A percentile compares a stretch with the other conserved stretches of the same genome.
Conservation (phyloP, 257 asterid species). For the Prunella vulgaris region DNA sequence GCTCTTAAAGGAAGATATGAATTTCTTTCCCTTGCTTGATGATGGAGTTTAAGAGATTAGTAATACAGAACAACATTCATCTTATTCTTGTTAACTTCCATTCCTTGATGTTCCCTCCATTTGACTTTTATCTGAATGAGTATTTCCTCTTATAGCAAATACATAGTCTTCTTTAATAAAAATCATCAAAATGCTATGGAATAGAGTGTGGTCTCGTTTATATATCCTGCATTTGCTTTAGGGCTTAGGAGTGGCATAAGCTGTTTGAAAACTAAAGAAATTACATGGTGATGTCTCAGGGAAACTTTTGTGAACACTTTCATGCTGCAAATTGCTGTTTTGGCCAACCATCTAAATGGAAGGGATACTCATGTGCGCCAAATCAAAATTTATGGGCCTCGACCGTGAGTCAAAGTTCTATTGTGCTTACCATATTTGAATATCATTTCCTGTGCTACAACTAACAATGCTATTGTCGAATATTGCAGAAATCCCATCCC, state of each 20-base stretch:
- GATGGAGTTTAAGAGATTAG: background rate
- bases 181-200: background rate
- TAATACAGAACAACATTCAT: background rate
- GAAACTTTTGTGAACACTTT: constrained; percentile 94
- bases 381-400: constrained; percentile 92
- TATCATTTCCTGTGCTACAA: background rate
- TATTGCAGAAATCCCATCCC: constrained; percentile 85
- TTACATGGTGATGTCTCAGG: constrained; percentile 38
- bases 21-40: background rate
- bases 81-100: background rate
- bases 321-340: constrained; percentile 84
- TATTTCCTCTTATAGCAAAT: background rate
- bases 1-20: background rate
- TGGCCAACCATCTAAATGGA: constrained; percentile 89
- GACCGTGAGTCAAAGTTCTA: constrained; percentile 49
- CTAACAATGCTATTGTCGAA: background rate
- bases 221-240: background rate
- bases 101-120: background rate
- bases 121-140: no score
- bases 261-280: constrained; percentile 6
- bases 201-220: background rate
- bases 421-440: background rate
- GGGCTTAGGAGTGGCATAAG: background rate
- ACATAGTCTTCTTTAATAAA: background rate
- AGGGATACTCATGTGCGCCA: constrained; percentile 96